Evolutionary conservation across 164 flowering plant genomes (phyloP), one percentile per base, ranked within the genome.

Genomic region (Macadamia tetraphylla): DNA sequence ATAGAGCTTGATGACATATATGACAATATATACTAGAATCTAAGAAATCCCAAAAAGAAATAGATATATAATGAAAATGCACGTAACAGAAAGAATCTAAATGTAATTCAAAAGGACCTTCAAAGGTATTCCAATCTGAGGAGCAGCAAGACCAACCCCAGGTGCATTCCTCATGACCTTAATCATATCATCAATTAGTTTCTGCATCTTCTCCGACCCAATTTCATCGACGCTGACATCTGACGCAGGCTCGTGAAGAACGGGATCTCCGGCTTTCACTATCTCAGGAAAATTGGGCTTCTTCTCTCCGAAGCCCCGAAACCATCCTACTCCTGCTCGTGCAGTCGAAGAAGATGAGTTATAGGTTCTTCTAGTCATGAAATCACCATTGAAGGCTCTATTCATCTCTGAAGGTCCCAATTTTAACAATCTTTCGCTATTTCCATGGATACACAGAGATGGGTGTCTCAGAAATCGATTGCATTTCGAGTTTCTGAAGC

Each of bases 91-190:
- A 44, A 63, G 12, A 14, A 15, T 15, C 1, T 1, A 18, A 4
- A 30, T 1, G 51, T 2, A 43, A 32, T 60, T 60, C 13, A 17
- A 61, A 13, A 2, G 5, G 12, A 63, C 96, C 89, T 77, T 83
- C 60, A 91, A 79, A 0, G 98, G 95, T 42, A 91, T 67, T 6
- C 98, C 98, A 77, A 94, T 88, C 70, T 94, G 97, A 15, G 98
- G 93, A 67, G 97, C 98, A 74, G 98, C 97, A 63, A 94, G 90
- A 11, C 98, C 97, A 71, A 94, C 98, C 18, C 98, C 98, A 76
- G 97, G 96, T 57, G 87, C 95, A 62, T 71, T 75, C 71, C 98
- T 80, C 97, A 94, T 88, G 11, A 77, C 91, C 62, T 62, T 67
- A 30, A 89, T 71, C 98, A 91, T 91, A 67, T 91, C 90, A 64